Percentiles rank a stretch among this genome's conserved stretches.
These are phyloP conservation scores for Phycomyces nitens DNA, from an alignment of 192 early-diverging fungal genomes.

Conservation along the genomic window DNA sequence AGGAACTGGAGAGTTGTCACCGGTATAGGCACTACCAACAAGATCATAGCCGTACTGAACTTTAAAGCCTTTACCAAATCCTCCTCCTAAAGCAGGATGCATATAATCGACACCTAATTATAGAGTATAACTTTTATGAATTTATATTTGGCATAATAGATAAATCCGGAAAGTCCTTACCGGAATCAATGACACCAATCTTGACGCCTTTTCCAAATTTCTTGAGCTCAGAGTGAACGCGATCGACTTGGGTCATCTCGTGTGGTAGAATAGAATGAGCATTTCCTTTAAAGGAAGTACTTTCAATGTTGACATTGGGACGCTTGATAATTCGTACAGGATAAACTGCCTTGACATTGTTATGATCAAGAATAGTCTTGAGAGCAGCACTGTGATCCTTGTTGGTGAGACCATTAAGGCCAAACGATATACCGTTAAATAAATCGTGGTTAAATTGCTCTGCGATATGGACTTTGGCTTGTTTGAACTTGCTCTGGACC, in stretches of 20 bases:
- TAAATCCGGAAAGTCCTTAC: constrained; percentile 32
- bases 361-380: constrained; percentile 6
- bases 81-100: constrained; percentile 64
- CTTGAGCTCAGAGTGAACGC: constrained; percentile 47
- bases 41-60: constrained; percentile 62
- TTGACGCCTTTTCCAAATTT: constrained; percentile 61
- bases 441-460: constrained; percentile 16
- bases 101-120: constrained; percentile 48
- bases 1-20: constrained; percentile 10
- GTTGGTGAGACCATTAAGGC: not conserved
- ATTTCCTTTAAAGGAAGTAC: too few relatives aligned
- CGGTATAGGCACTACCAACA: constrained; percentile 53
- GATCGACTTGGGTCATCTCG: constrained; percentile 51
- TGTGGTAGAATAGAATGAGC: constrained; percentile 33
- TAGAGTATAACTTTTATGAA: not conserved
- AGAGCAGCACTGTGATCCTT: not conserved
- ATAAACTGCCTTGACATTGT: constrained; percentile 18
- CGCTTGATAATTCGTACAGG: constrained; percentile 11
- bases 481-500: not conserved
- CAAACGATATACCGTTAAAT: constrained; percentile 23
- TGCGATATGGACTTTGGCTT: constrained; percentile 4
- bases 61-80: constrained; percentile 56
- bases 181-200: constrained; percentile 66
- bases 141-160: not conserved
- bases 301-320: not conserved